Evolutionary conservation across 2,329 filamentous ascomycete genomes (phyloP).

Genomic region (Acrodontium crateriforme): DNA sequence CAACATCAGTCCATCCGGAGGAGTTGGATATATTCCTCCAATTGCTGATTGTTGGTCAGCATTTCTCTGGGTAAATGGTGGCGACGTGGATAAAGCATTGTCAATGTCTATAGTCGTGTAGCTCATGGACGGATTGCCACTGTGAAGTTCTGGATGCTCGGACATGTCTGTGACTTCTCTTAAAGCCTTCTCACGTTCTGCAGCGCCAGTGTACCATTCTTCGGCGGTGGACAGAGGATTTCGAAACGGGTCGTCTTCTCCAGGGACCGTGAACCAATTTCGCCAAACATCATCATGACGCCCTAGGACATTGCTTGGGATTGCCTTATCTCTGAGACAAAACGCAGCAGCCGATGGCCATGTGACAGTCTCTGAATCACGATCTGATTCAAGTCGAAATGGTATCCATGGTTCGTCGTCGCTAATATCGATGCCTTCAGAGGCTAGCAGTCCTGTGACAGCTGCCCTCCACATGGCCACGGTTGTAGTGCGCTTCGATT

Average conservation of each 20-base stretch:
- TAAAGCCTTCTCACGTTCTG: slow-evolving; percentile 13
- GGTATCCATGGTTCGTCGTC: slow-evolving; percentile 2
- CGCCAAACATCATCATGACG: background rate
- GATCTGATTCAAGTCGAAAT: background rate
- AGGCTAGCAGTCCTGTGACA: slow-evolving; percentile 3
- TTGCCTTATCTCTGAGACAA: no score
- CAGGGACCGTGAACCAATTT: background rate
- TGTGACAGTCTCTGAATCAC: background rate
- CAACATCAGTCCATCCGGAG: slow-evolving; percentile 42
- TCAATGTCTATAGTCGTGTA: slow-evolving; percentile 1
- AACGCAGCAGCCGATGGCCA: no score
- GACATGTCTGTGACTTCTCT: no score
- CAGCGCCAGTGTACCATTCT: slow-evolving; percentile 8
- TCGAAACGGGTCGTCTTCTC: background rate
- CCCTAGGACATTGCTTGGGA: no score
- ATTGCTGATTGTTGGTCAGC: slow-evolving; percentile 26
- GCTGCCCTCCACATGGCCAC: slow-evolving; percentile 4
- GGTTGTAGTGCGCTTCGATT: background rate
- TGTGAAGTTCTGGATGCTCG: no score
- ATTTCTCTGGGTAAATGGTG: slow-evolving; percentile 22
- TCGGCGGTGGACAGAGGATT: background rate
- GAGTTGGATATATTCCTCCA: slow-evolving; percentile 56
- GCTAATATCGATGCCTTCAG: slow-evolving; percentile 6
- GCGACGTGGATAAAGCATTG: slow-evolving; percentile 8
- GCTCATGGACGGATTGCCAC: no score